These are phyloP conservation scores for Mucor saturninus DNA, from an alignment of 371 early-diverging fungal genomes.

Conservation along the genomic window DNA sequence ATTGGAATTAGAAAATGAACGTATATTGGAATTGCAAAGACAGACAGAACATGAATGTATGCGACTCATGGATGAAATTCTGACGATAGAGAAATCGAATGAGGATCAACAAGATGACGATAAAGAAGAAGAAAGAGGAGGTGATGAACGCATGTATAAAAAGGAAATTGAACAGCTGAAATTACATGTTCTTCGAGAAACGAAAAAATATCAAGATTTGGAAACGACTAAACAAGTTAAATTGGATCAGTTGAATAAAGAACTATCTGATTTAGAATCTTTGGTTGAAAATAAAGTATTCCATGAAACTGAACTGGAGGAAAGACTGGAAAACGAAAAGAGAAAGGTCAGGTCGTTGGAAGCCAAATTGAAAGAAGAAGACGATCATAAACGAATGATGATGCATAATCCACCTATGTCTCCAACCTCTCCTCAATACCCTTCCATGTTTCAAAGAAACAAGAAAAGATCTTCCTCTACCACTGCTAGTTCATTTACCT, in stretches of 20 bases:
- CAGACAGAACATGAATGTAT: conserved; percentile 74
- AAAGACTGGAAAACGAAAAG: conserved; percentile 53
- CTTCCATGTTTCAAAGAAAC: conserved; percentile 3
- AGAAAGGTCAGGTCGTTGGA: conserved; percentile 47
- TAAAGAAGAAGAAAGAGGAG: too few relatives aligned
- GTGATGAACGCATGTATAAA: background rate
- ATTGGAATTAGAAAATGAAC: conserved; percentile 16
- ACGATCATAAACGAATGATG: conserved; percentile 4
- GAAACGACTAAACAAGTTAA: conserved; percentile 59
- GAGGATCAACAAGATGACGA: background rate
- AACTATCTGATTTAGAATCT: conserved; percentile 69
- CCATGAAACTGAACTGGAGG: conserved; percentile 69
- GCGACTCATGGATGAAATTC: conserved; percentile 71
- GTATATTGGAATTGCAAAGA: conserved; percentile 50
- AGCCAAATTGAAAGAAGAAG: conserved; percentile 9
- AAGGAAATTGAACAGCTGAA: conserved; percentile 52
- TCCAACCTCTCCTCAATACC: conserved; percentile 16
- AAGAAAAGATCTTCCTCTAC: conserved; percentile 5
- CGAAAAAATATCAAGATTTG: conserved; percentile 56
- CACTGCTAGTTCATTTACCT: conserved; percentile 5
- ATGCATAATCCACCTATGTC: conserved; percentile 8
- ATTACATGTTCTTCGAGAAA: conserved; percentile 49
- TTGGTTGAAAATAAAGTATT: conserved; percentile 77
- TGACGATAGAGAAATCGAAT: conserved; percentile 34
- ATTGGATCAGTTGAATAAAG: conserved; percentile 62